A percentile compares a stretch with the other conserved stretches of the same genome.
Evolutionary conservation across 2,329 filamentous ascomycete species (phyloP).

Genomic region (Monilinia fructicola): DNA sequence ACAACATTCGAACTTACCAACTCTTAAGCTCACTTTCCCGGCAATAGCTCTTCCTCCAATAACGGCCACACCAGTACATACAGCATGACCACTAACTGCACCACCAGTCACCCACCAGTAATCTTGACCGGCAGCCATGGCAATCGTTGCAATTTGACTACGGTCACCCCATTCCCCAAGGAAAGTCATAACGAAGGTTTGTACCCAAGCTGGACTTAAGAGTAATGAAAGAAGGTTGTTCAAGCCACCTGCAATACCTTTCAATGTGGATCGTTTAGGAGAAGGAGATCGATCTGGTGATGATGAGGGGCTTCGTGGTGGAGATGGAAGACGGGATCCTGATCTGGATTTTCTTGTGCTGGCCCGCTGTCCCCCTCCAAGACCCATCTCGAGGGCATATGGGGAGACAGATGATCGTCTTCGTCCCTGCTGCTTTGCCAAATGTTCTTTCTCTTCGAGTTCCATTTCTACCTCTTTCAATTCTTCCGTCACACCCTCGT

Average conservation of each 20-base stretch:
- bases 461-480: slow-evolving; percentile 97
- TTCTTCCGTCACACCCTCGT: slow-evolving; percentile 91
- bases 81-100: slow-evolving; percentile 79
- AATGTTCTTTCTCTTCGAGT: slow-evolving; percentile 86
- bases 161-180: slow-evolving; percentile 97
- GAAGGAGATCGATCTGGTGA: slow-evolving; percentile 58
- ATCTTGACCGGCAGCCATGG: slow-evolving; percentile 96
- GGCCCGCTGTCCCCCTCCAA: slow-evolving; percentile 52
- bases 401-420: slow-evolving; percentile 69
- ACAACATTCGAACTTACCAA: slow-evolving; percentile 65
- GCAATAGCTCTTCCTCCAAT: slow-evolving; percentile 90
- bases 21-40: slow-evolving; percentile 88
- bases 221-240: slow-evolving; percentile 85
- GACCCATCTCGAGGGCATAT: slow-evolving; percentile 77
- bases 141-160: slow-evolving; percentile 96
- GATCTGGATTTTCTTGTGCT: slow-evolving; percentile 68
- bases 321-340: slow-evolving; percentile 74
- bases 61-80: slow-evolving; percentile 89
- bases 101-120: slow-evolving; percentile 98
- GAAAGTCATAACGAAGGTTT: slow-evolving; percentile 99
- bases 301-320: slow-evolving; percentile 76
- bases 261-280: slow-evolving; percentile 46
- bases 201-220: slow-evolving; percentile 94
- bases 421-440: slow-evolving; percentile 64
- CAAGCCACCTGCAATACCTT: slow-evolving; percentile 59